A percentile compares a stretch with the other conserved stretches of the same genome.
phyloP scores from a whole-genome alignment of 2,329 filamentous ascomycete species.

The Eurotiales sp. region DNA sequence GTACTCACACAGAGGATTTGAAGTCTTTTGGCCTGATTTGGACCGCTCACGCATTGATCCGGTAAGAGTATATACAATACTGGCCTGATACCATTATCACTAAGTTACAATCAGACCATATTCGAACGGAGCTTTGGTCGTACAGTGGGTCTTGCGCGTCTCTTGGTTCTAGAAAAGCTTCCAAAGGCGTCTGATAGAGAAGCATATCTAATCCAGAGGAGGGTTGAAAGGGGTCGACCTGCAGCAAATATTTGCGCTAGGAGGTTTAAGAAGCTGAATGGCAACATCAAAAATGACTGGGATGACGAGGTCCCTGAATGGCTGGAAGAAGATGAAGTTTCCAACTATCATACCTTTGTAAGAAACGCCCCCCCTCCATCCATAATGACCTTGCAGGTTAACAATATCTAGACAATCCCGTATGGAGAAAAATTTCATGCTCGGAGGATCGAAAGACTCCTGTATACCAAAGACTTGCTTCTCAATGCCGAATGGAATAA shows the following conservation, averaged over 20 bases:
- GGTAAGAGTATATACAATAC: slow-evolving; percentile 19
- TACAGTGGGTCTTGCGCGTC: slow-evolving; percentile 71
- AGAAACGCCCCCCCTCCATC: slow-evolving; percentile 61
- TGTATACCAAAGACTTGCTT: slow-evolving; percentile 76
- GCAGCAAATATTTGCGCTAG: slow-evolving; percentile 39
- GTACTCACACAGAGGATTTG: slow-evolving; percentile 79
- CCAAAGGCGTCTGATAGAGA: slow-evolving; percentile 67
- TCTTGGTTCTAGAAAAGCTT: slow-evolving; percentile 75
- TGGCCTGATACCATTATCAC: not conserved
- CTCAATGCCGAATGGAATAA: slow-evolving; percentile 87
- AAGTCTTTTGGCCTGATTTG: slow-evolving; percentile 73
- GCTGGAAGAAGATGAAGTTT: slow-evolving; percentile 71
- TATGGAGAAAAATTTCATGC: slow-evolving; percentile 37
- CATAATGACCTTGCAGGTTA: slow-evolving; percentile 18
- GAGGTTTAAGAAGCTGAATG: slow-evolving; percentile 46
- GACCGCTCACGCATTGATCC: slow-evolving; percentile 75
- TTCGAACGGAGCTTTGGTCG: slow-evolving; percentile 76
- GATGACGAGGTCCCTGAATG: slow-evolving; percentile 83
- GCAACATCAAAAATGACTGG: slow-evolving; percentile 72
- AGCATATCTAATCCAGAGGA: slow-evolving; percentile 64
- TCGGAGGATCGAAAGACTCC: slow-evolving; percentile 70
- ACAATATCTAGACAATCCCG: slow-evolving; percentile 29
- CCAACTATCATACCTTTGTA: slow-evolving; percentile 74
- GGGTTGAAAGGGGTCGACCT: slow-evolving; percentile 69
- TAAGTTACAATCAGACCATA: slow-evolving; percentile 53